A percentile compares a stretch with the other conserved stretches of the same genome.
These are phyloP conservation scores for Venturiaceae sp. DNA, from an alignment of 2,329 filamentous ascomycete species.

Conservation along the genomic window DNA sequence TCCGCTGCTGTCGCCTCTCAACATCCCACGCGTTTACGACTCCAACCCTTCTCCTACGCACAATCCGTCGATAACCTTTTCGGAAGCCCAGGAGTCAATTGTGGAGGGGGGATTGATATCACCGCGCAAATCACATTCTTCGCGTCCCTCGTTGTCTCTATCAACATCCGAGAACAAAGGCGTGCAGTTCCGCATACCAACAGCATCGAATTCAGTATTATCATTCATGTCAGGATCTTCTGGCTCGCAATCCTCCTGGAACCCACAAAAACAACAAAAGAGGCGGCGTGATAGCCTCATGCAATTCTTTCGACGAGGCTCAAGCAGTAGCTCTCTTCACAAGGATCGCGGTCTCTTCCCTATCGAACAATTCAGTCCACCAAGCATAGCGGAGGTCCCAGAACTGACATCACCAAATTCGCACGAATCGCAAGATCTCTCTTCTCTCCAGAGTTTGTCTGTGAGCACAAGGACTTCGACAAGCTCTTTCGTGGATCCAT, in stretches of 20 bases:
- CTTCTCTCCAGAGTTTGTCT: slow-evolving; percentile 2
- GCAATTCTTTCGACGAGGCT: slow-evolving; percentile 2
- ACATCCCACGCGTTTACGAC: background rate
- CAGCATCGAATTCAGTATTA: background rate
- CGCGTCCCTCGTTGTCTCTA: background rate
- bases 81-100: background rate
- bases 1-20: background rate
- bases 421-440: slow-evolving; percentile 5
- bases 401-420: slow-evolving; percentile 1
- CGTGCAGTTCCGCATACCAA: background rate
- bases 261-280: background rate
- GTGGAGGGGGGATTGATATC: background rate
- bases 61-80: background rate
- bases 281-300: slow-evolving; percentile 1
- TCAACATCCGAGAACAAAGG: background rate
- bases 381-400: slow-evolving; percentile 3
- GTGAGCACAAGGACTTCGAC: slow-evolving; percentile 4
- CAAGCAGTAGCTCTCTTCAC: background rate
- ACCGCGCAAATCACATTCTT: background rate
- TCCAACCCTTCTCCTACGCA: background rate
- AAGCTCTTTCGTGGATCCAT: slow-evolving; percentile 3
- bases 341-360: background rate
- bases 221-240: background rate
- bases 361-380: background rate
- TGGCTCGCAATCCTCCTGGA: background rate